phyloP scores from a whole-genome alignment of 805 yeast genomes.

The Candida bentonensis region DNA sequence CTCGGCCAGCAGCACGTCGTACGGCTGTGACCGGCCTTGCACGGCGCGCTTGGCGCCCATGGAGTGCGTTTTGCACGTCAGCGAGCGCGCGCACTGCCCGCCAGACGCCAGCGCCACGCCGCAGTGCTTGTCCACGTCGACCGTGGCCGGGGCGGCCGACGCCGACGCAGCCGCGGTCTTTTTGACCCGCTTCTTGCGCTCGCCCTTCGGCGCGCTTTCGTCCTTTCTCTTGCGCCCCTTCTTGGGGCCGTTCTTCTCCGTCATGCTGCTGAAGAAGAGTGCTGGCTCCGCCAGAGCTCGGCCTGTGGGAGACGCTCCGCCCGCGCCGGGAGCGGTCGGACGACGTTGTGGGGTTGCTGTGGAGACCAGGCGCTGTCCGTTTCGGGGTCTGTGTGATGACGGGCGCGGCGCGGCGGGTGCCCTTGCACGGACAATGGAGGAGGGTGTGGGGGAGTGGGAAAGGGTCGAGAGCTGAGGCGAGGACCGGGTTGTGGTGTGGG shows the following conservation, averaged over 20 bases:
- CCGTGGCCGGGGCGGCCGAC: conserved; percentile 3
- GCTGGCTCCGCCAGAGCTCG: not conserved
- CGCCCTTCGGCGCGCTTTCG: conserved; percentile 4
- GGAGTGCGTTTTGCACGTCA: conserved; percentile 95
- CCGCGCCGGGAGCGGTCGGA: too few relatives aligned
- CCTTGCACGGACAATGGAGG: too few relatives aligned
- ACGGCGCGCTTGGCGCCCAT: conserved; percentile 98
- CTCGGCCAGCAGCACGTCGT: conserved; percentile 73
- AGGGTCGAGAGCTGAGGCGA: too few relatives aligned
- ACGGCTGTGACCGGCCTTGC: conserved; percentile 83
- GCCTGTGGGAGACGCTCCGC: not conserved
- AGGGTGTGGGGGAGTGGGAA: too few relatives aligned
- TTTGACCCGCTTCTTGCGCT: conserved; percentile 6
- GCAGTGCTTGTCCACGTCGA: conserved; percentile 43
- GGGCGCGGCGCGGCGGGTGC: too few relatives aligned
- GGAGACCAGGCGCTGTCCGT: too few relatives aligned
- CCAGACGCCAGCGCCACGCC: conserved; percentile 91
- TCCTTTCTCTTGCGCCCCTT: conserved; percentile 12
- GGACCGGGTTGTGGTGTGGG: too few relatives aligned
- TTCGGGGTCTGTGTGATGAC: too few relatives aligned
- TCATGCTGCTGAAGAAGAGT: too few relatives aligned
- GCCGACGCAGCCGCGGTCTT: conserved; percentile 5
- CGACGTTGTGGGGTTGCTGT: too few relatives aligned
- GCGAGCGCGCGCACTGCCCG: conserved; percentile 89
- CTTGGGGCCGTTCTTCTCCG: conserved; percentile 4